Conservation (phyloP, 768 basidiomycete genomes). For the Tylopilus sp. region DNA sequence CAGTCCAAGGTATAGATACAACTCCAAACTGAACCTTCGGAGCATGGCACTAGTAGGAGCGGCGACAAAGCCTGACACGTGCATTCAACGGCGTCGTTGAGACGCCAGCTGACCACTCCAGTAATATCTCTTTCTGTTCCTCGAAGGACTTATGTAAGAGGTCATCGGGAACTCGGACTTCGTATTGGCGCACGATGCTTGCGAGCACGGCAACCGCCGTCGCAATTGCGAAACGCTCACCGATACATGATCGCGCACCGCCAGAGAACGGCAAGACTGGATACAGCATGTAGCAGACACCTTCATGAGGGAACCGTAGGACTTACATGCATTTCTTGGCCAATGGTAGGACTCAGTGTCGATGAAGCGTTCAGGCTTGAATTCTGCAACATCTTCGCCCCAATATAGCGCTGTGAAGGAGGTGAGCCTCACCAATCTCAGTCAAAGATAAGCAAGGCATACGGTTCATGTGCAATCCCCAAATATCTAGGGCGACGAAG, state of each 20-base stretch:
- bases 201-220: conserved; percentile 43
- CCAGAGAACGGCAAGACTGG: conserved; percentile 44
- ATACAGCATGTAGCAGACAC: background rate
- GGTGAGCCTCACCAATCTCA: background rate
- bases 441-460: conserved; percentile 11
- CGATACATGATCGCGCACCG: conserved; percentile 46
- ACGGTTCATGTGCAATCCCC: conserved; percentile 46
- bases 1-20: too few species aligned
- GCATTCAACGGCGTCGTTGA: conserved; percentile 35
- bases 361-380: conserved; percentile 49
- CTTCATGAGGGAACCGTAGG: background rate
- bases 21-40: background rate
- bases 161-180: conserved; percentile 38
- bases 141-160: conserved; percentile 26
- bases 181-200: conserved; percentile 39
- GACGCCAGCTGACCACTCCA: conserved; percentile 37
- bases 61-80: conserved; percentile 21
- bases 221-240: conserved; percentile 44
- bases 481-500: conserved; percentile 38
- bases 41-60: too few species aligned
- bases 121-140: conserved; percentile 32
- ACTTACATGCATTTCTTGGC: conserved; percentile 35
- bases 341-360: conserved; percentile 47
- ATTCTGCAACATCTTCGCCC: conserved; percentile 43
- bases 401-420: conserved; percentile 41